Conservation (phyloP, 305 asterid species). For the Solanum hybrid region DNA sequence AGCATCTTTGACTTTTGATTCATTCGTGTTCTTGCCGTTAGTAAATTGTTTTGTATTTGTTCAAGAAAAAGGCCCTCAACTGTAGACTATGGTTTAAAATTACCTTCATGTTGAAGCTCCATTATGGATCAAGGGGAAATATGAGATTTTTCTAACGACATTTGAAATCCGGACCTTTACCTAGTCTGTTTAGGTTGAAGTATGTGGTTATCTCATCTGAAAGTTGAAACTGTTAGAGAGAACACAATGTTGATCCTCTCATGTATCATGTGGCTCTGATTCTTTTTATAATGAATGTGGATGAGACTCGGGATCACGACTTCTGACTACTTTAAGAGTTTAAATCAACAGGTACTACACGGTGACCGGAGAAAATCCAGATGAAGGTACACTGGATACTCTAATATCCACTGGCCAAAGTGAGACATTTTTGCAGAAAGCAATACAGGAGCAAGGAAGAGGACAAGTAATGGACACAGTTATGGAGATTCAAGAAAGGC, state of each 20-base stretch:
- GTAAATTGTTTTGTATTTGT: background rate
- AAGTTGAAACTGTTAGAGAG: background rate
- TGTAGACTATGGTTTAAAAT: background rate
- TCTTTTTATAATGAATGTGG: background rate
- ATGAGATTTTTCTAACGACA: background rate
- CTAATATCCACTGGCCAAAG: conserved; percentile 50
- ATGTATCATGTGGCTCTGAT: background rate
- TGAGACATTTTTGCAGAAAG: conserved; percentile 50
- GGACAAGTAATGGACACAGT: conserved; percentile 55
- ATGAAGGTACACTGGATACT: conserved; percentile 30
- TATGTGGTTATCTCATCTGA: background rate
- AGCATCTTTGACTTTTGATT: background rate
- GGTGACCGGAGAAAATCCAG: conserved; percentile 53
- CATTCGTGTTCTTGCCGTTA: background rate
- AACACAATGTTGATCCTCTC: background rate
- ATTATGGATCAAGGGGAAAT: background rate
- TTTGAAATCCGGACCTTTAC: background rate
- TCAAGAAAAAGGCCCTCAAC: background rate
- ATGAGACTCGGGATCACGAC: background rate
- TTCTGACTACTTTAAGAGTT: background rate
- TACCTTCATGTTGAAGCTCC: background rate
- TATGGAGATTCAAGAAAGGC: conserved; percentile 52
- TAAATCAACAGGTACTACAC: conserved; percentile 22
- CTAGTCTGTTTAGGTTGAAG: background rate
- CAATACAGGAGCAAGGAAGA: conserved; percentile 57